phyloP scores from a whole-genome alignment of 257 asterid species.

The Cruciata laevipes region DNA sequence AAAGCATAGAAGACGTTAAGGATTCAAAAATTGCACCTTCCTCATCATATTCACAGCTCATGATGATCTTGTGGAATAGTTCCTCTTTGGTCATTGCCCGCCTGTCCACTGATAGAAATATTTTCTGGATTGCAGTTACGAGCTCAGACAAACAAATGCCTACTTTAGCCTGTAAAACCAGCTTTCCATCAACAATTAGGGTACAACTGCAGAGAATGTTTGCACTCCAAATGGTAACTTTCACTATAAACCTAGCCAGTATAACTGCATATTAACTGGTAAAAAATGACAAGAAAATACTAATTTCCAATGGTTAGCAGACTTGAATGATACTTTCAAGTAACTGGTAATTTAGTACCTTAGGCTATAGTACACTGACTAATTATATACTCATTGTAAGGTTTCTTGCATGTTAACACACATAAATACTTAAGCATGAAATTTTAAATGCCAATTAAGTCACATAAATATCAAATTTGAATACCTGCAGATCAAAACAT shows the following conservation, averaged over 20 bases:
- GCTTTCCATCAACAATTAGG: background rate
- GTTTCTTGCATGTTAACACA: background rate
- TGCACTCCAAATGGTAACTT: background rate
- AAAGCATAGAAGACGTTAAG: background rate
- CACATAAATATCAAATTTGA: background rate
- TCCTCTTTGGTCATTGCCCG: constrained; percentile 75
- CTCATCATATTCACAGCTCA: constrained; percentile 55
- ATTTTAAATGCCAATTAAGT: background rate
- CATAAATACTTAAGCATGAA: background rate
- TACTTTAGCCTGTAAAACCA: constrained; percentile 20
- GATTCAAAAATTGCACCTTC: constrained; percentile 37
- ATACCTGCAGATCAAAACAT: background rate
- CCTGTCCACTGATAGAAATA: constrained; percentile 54
- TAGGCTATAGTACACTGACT: background rate
- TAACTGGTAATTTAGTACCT: background rate
- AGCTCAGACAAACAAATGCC: constrained; percentile 40
- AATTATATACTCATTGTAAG: background rate
- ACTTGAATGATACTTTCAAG: background rate
- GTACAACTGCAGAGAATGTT: background rate
- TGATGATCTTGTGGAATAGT: constrained; percentile 74
- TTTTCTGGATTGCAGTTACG: constrained; percentile 47
- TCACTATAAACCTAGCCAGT: background rate
- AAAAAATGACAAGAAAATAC: background rate
- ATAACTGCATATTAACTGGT: background rate
- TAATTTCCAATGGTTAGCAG: background rate